These are phyloP conservation scores for Tricholoma sp. DNA, from an alignment of 768 basidiomycete genomes.

Conservation along the genomic window DNA sequence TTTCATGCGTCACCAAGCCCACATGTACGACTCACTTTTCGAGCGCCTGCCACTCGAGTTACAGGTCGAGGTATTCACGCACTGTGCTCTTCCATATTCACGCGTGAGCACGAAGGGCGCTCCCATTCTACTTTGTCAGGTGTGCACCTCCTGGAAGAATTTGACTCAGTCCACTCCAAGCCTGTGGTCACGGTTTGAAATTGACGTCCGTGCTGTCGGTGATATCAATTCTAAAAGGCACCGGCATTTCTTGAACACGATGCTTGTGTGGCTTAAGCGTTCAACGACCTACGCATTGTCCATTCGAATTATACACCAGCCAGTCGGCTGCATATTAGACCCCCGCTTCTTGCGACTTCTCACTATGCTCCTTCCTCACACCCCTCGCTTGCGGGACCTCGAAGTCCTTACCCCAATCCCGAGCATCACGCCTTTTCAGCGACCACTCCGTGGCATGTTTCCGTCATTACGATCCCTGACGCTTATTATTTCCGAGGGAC, in stretches of 20 bases:
- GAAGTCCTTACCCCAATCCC: constrained; percentile 28
- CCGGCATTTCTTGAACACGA: constrained; percentile 16
- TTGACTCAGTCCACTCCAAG: constrained; percentile 34
- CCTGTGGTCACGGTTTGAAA: constrained; percentile 43
- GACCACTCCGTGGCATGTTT: constrained; percentile 14
- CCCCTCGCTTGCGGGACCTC: constrained; percentile 33
- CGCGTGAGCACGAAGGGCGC: constrained; percentile 26
- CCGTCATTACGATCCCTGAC: constrained; percentile 27
- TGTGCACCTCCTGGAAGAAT: constrained; percentile 39
- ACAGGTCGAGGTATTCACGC: constrained; percentile 40
- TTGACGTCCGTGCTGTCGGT: constrained; percentile 23
- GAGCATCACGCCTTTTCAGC: constrained; percentile 21
- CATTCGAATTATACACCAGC: constrained; percentile 24
- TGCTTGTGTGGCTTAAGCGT: constrained; percentile 32
- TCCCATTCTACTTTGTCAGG: constrained; percentile 33
- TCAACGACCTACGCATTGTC: constrained; percentile 31
- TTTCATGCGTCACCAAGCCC: neutral
- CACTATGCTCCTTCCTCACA: constrained; percentile 25
- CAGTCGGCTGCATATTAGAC: constrained; percentile 6
- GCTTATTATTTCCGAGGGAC: constrained; percentile 23
- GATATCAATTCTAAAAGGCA: constrained; percentile 7
- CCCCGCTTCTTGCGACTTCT: constrained; percentile 17
- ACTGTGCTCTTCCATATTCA: constrained; percentile 30
- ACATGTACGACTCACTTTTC: constrained; percentile 18
- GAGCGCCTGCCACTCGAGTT: constrained; percentile 40